phyloP scores from a whole-genome alignment of 345 rosid genomes.

The Euphorbia lathyris region DNA sequence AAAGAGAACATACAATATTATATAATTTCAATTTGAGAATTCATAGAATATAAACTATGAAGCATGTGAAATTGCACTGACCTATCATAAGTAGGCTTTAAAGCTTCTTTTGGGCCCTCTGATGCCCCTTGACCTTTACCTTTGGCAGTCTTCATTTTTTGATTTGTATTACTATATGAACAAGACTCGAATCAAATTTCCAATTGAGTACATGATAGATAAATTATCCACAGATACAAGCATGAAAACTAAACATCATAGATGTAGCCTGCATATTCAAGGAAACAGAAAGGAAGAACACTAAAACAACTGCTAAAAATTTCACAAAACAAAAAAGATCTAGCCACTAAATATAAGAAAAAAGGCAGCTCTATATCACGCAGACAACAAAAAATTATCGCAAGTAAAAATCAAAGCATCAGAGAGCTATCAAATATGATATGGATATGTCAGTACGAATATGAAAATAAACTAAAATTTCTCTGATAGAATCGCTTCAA shows the following conservation, averaged over 20 bases:
- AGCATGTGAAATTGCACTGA: conserved; percentile 13
- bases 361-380: no score
- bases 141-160: conserved; percentile 47
- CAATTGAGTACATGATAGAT: conserved; percentile 2
- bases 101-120: conserved; percentile 40
- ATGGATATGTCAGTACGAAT: neutral
- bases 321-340: no score
- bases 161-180: neutral
- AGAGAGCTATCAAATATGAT: neutral
- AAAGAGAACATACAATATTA: neutral
- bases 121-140: conserved; percentile 58
- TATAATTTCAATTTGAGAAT: no score
- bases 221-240: neutral
- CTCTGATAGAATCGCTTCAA: neutral
- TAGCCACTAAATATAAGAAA: no score
- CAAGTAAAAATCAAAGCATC: neutral
- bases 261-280: neutral
- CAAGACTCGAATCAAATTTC: conserved; percentile 7
- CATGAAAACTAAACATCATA: neutral
- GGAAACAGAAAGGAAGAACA: no score
- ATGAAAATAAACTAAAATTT: neutral
- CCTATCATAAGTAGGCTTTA: conserved; percentile 65
- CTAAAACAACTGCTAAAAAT: no score
- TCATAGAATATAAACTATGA: no score
- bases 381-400: neutral